phyloP scores from a whole-genome alignment of 1,139 yeast genomes.

The Scheffersomyces cryptocercus region DNA sequence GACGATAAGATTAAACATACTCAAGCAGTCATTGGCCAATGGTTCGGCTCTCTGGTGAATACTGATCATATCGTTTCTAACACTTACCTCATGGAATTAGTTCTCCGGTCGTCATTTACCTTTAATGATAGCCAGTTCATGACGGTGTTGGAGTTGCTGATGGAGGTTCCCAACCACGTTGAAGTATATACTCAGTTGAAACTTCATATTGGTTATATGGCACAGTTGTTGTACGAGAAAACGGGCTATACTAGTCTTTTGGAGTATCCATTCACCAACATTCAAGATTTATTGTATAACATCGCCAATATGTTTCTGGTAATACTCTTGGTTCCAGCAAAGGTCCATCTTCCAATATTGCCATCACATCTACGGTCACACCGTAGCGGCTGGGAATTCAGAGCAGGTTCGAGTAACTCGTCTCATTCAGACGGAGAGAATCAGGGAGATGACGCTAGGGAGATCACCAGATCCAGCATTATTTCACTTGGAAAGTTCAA shows the following conservation, averaged over 20 bases:
- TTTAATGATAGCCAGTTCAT: slow-evolving; percentile 15
- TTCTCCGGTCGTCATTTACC: slow-evolving; percentile 12
- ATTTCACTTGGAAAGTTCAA: slow-evolving; percentile 9
- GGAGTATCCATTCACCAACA: slow-evolving; percentile 22
- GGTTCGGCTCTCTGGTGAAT: no score
- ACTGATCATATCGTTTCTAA: slow-evolving; percentile 1
- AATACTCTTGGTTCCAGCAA: slow-evolving; percentile 20
- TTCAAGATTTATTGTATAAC: slow-evolving; percentile 18
- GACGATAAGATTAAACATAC: no score
- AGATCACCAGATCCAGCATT: no score
- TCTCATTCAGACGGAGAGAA: no score
- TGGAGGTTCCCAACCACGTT: no score
- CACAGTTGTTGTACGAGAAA: slow-evolving; percentile 8
- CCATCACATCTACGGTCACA: no score
- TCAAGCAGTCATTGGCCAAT: no score
- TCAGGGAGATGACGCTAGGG: no score
- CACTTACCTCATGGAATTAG: slow-evolving; percentile 17
- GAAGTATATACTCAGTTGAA: slow-evolving; percentile 4
- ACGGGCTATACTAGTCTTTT: slow-evolving; percentile 8
- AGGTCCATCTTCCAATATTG: neutral
- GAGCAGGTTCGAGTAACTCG: no score
- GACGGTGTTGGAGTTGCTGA: slow-evolving; percentile 13
- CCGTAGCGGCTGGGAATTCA: no score
- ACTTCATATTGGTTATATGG: slow-evolving; percentile 10
- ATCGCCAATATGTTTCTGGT: slow-evolving; percentile 21